Conservation (phyloP, 2,329 filamentous ascomycete species). For the Phyllosticta capitalensis region DNA sequence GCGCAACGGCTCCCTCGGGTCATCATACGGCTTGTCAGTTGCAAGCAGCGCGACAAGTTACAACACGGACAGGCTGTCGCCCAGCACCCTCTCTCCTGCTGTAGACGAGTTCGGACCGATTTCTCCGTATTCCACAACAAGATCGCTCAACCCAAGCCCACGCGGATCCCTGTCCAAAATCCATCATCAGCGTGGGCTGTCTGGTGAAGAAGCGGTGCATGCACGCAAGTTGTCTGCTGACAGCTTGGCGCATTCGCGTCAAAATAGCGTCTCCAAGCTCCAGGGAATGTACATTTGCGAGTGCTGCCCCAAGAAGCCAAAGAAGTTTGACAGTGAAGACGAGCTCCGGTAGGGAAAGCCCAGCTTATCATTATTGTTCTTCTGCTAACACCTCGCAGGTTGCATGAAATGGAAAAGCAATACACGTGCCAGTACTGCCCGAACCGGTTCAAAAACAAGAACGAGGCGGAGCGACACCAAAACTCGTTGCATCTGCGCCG, state of each 20-base stretch:
- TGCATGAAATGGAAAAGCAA: conserved; percentile 90
- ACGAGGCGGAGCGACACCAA: conserved; percentile 91
- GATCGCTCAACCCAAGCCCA: conserved; percentile 34
- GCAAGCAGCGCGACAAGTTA: conserved; percentile 58
- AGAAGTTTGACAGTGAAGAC: conserved; percentile 79
- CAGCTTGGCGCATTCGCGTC: conserved; percentile 36
- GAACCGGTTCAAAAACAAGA: conserved; percentile 98
- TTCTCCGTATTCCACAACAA: conserved; percentile 45
- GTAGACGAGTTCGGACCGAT: conserved; percentile 47
- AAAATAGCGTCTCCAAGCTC: conserved; percentile 42
- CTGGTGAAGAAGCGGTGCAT: conserved; percentile 24
- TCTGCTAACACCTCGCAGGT: conserved; percentile 41
- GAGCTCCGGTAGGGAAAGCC: conserved; percentile 62
- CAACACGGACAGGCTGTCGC: conserved; percentile 51
- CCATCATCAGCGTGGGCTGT: conserved; percentile 32
- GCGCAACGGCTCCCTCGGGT: conserved; percentile 54
- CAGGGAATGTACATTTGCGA: conserved; percentile 67
- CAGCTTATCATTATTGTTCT: neutral
- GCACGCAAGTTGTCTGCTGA: conserved; percentile 41
- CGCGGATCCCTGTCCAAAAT: conserved; percentile 29
- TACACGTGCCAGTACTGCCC: conserved; percentile 88
- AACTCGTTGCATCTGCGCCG: conserved; percentile 87
- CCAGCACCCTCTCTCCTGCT: conserved; percentile 49
- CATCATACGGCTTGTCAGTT: conserved; percentile 49
- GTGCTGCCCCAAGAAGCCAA: conserved; percentile 94